Evolutionary conservation across 192 early-diverging fungal genomes (phyloP).

Genomic region (Podila epicladia): DNA sequence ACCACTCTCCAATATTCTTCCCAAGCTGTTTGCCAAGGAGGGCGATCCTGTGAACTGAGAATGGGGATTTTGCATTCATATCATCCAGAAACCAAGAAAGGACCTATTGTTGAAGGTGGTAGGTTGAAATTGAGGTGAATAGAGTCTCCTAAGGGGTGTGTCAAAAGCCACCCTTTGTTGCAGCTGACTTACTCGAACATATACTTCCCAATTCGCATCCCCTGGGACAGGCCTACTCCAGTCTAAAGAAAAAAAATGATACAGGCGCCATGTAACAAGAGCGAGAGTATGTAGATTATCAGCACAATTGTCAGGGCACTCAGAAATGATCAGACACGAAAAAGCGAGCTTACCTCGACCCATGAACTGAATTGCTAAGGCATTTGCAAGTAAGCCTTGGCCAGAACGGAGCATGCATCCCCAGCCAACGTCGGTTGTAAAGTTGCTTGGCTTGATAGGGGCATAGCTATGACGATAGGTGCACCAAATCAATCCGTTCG

Average conservation of each 20-base stretch:
- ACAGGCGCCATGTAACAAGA: background rate
- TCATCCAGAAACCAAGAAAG: constrained; percentile 87
- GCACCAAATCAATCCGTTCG: constrained; percentile 82
- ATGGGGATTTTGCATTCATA: constrained; percentile 70
- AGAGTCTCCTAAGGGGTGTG: background rate
- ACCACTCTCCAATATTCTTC: constrained; percentile 97
- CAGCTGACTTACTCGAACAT: constrained; percentile 47
- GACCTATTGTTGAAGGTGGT: constrained; percentile 57
- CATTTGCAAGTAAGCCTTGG: constrained; percentile 91
- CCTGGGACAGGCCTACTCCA: constrained; percentile 56
- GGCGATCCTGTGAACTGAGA: constrained; percentile 95
- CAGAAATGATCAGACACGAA: background rate
- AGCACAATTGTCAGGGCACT: background rate
- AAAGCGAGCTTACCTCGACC: constrained; percentile 68
- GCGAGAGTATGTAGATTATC: background rate
- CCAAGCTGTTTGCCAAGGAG: constrained; percentile 82
- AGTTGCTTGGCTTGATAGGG: constrained; percentile 78
- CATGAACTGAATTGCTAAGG: constrained; percentile 78
- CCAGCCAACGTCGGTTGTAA: constrained; percentile 92
- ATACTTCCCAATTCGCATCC: constrained; percentile 52
- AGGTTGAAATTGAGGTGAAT: background rate
- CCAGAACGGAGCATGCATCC: constrained; percentile 98
- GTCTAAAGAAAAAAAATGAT: constrained; percentile 21
- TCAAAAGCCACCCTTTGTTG: background rate
- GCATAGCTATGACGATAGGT: constrained; percentile 93